Evolutionary conservation across 176 grass and related monocot genomes (phyloP).

Genomic region (Carex kokanica): DNA sequence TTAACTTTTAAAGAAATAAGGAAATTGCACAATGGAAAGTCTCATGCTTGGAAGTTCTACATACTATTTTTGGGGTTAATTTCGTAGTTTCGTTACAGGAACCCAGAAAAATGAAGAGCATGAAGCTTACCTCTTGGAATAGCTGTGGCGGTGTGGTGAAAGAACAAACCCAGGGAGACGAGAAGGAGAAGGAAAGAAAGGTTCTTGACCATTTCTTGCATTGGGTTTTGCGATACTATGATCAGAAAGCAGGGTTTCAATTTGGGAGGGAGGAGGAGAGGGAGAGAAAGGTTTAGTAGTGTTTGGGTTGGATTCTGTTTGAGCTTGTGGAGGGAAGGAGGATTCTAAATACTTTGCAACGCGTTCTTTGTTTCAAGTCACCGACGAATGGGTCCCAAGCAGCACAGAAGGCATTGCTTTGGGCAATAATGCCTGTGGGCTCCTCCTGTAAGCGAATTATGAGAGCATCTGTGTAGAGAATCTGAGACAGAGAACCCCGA

Average conservation of each 20-base stretch:
- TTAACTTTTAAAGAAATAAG: background rate
- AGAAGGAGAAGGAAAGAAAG: conserved; percentile 16
- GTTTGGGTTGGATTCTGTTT: conserved; percentile 27
- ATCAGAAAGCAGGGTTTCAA: conserved; percentile 4
- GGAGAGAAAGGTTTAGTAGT: conserved; percentile 28
- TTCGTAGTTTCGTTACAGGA: background rate
- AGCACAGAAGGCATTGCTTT: background rate
- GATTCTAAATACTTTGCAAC: background rate
- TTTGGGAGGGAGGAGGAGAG: background rate
- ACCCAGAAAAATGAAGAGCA: background rate
- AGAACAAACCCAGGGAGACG: background rate
- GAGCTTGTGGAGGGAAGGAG: conserved; percentile 10
- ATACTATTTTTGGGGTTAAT: background rate
- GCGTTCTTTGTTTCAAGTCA: background rate
- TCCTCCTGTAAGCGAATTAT: background rate
- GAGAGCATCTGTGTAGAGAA: background rate
- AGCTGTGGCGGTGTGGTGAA: background rate
- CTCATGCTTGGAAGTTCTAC: background rate
- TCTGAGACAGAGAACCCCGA: background rate
- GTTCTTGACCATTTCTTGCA: conserved; percentile 36
- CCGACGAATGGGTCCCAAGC: background rate
- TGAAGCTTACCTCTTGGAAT: conserved; percentile 5
- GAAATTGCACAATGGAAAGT: background rate
- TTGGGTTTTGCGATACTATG: conserved; percentile 6
- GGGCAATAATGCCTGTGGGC: background rate